Evolutionary conservation across 176 grass and related monocot species (phyloP).

Genomic region (Cenchrus purpureus): DNA sequence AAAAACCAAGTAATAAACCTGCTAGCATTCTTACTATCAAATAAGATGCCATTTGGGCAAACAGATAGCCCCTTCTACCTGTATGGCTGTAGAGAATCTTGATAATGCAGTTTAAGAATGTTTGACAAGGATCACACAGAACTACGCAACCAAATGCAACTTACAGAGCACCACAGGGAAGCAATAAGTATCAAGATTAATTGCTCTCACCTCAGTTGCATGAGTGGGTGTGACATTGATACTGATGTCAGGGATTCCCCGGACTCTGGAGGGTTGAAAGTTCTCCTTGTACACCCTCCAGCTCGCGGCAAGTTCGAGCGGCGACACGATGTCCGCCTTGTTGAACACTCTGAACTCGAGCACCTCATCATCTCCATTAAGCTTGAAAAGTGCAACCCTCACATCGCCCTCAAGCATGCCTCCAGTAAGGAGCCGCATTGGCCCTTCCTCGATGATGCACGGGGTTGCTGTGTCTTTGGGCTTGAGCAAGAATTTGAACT

Average conservation of each 20-base stretch:
- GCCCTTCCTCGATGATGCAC: constrained; percentile 87
- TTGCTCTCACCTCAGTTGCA: constrained; percentile 56
- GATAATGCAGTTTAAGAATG: constrained; percentile 10
- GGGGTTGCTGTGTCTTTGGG: constrained; percentile 64
- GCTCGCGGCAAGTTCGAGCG: constrained; percentile 90
- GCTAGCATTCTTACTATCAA: background rate
- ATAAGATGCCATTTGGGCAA: constrained; percentile 18
- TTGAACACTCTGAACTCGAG: constrained; percentile 88
- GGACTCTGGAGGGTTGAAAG: constrained; percentile 79
- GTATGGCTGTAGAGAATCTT: constrained; percentile 16
- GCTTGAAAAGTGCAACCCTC: constrained; percentile 74
- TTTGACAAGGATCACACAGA: background rate
- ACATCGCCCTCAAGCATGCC: constrained; percentile 87
- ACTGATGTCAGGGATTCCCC: constrained; percentile 91
- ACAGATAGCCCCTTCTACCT: background rate
- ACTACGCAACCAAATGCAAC: background rate
- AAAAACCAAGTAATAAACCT: background rate
- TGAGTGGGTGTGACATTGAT: constrained; percentile 72
- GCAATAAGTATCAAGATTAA: background rate
- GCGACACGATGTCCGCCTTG: constrained; percentile 88
- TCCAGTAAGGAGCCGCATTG: constrained; percentile 64
- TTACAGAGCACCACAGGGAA: background rate
- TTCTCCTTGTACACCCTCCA: constrained; percentile 98
- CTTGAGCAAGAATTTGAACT: constrained; percentile 96
- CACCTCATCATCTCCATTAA: constrained; percentile 67